Evolutionary conservation across 768 basidiomycete species (phyloP), one percentile per base, ranked within the genome.

Genomic region (Psilocybe tampanensis): DNA sequence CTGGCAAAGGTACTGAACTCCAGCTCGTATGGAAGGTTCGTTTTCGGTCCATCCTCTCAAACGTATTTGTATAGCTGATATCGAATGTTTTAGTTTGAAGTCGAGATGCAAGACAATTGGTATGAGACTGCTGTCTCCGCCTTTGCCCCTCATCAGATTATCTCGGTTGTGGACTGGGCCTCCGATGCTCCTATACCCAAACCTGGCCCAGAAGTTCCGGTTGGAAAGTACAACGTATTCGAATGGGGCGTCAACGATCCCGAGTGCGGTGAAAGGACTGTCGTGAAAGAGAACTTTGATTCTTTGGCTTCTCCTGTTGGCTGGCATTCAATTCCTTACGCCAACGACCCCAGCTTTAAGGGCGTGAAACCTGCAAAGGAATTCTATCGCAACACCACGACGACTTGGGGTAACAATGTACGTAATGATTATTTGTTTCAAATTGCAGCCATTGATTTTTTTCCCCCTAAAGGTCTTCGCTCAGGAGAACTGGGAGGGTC

Each of bases 71-170:
- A 19, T 9, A 21, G 9, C 24, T 58, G 12, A 72, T 33, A 58
- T 58, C 39, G 18, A 12, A 22, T n/a, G 44, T 34, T 44, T 17
- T 55, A 89, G 86, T 90, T 95, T 65, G 93, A 95, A 68, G 89
- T 96, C 44, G 90, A 94, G 80, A 93, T 96, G 90, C 68, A 87
- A 67, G 88, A 97, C 74, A 98, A 95, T 73, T 96, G 93, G 93
- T 98, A 98, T 64, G 94, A 98, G 71, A 84, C 94, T 3, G 82
- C 92, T 19, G 88, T 99, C 41, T 87, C 90, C 11, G 86, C 84
- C 1, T 69, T 74, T 24, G 71, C 80, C n/a, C 90, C 93, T 22
- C 88, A 94, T 68, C 81, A 86, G 59, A 87, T 95, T 62, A 75
- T 98, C 65, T 87, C 89, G 23, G 93, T 95, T 34, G 92, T 96